Evolutionary conservation across 768 basidiomycete genomes (phyloP).

Genomic region (Melanogaster broomeanus): DNA sequence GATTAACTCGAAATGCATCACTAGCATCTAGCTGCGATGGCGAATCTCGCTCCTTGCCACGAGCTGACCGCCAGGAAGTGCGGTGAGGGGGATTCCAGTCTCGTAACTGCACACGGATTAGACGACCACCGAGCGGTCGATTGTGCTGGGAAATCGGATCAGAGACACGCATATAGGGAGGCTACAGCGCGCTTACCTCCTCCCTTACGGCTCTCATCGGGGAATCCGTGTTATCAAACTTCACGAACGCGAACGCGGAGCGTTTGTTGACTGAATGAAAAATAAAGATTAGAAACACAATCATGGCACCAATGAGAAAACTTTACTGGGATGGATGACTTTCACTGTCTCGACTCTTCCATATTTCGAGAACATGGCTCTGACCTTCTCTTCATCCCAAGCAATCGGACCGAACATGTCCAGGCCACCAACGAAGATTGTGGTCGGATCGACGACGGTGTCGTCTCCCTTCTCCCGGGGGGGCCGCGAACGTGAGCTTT

Average conservation of each 20-base stretch:
- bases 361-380: slow-evolving; percentile 59
- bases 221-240: slow-evolving; percentile 61
- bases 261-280: slow-evolving; percentile 51
- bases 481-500: slow-evolving; percentile 18
- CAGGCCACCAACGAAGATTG: slow-evolving; percentile 78
- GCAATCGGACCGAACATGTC: slow-evolving; percentile 61
- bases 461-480: slow-evolving; percentile 30
- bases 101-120: slow-evolving; percentile 74
- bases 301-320: not conserved
- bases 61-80: slow-evolving; percentile 35
- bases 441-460: slow-evolving; percentile 59
- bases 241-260: slow-evolving; percentile 80
- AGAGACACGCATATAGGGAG: slow-evolving; percentile 1
- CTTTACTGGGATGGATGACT: slow-evolving; percentile 64
- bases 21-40: slow-evolving; percentile 14
- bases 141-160: slow-evolving; percentile 57
- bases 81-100: slow-evolving; percentile 63
- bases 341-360: slow-evolving; percentile 66
- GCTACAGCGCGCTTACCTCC: slow-evolving; percentile 46
- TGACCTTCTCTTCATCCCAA: slow-evolving; percentile 71
- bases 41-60: slow-evolving; percentile 40
- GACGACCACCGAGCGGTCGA: slow-evolving; percentile 64
- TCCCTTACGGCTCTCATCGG: slow-evolving; percentile 66
- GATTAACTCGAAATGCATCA: slow-evolving; percentile 13
- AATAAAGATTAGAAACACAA: not conserved